Percentiles rank a stretch among this genome's conserved stretches.
These are phyloP conservation scores for Prinsepia uniflora DNA, from an alignment of 306 rosid species.

Conservation along the genomic window DNA sequence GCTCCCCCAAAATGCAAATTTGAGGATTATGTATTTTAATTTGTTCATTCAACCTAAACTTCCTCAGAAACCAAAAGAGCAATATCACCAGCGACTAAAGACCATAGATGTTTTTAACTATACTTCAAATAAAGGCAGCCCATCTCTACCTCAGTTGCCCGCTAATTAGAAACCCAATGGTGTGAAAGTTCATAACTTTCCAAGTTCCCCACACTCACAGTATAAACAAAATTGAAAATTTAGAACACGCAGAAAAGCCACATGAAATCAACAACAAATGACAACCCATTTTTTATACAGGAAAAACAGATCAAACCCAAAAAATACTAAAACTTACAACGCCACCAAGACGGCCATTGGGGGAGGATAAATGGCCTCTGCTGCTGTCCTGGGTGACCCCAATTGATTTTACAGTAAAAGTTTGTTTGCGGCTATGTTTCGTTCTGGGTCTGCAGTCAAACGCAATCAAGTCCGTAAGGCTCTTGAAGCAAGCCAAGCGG, in stretches of 20 bases:
- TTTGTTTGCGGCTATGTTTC: conserved; percentile 10
- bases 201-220: not conserved
- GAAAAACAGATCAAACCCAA: conserved; percentile 17
- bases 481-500: conserved; percentile 36
- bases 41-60: conserved; percentile 1
- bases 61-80: conserved; percentile 5
- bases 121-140: not conserved
- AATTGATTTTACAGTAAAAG: conserved; percentile 28
- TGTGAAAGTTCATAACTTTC: not conserved
- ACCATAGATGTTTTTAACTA: not conserved
- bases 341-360: conserved; percentile 37
- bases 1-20: not conserved
- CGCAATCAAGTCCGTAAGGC: conserved; percentile 24
- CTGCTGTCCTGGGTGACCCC: conserved; percentile 37
- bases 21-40: not conserved
- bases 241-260: not conserved
- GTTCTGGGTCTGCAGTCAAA: conserved; percentile 28
- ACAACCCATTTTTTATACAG: not conserved
- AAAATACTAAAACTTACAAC: conserved; percentile 45
- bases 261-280: not conserved
- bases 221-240: not conserved
- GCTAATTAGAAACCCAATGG: not conserved
- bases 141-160: not conserved
- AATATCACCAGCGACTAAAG: not conserved
- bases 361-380: conserved; percentile 22